Percentiles rank a stretch among this genome's conserved stretches.
Conservation (phyloP, 352 stramenopile species). For the Globisporangium cederbergense region DNA sequence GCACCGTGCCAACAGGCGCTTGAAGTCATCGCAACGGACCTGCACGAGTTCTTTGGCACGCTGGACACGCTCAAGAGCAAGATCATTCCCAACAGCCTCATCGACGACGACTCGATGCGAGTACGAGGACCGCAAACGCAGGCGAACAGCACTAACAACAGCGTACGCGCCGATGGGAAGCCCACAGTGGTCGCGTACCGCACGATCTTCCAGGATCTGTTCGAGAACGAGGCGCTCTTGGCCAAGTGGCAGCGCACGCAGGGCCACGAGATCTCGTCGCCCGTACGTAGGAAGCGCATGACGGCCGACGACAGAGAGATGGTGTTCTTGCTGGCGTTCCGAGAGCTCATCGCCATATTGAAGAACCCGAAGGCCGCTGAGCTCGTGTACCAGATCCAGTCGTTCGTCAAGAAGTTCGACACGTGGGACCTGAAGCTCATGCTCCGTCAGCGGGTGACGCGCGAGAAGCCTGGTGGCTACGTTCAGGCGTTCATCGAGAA, state of each 20-base stretch:
- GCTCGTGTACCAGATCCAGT: conserved; percentile 77
- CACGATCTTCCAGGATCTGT: conserved; percentile 50
- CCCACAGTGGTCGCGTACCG: conserved; percentile 11
- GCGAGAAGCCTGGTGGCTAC: conserved; percentile 44
- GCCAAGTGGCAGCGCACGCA: conserved; percentile 43
- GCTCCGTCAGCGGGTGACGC: conserved; percentile 29
- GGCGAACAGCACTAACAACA: background rate
- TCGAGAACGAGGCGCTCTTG: conserved; percentile 31
- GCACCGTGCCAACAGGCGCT: conserved; percentile 42
- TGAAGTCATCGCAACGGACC: conserved; percentile 35
- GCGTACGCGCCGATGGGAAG: background rate
- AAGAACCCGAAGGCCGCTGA: conserved; percentile 62
- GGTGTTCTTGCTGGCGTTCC: conserved; percentile 56
- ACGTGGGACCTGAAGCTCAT: conserved; percentile 55
- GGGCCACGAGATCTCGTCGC: conserved; percentile 16
- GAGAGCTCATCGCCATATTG: conserved; percentile 52
- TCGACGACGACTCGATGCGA: conserved; percentile 15
- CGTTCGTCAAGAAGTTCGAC: conserved; percentile 63
- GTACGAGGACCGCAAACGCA: background rate
- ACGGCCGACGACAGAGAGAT: conserved; percentile 48
- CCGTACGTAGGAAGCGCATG: conserved; percentile 21
- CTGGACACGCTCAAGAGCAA: conserved; percentile 42
- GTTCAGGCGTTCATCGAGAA: conserved; percentile 68
- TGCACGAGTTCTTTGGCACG: conserved; percentile 28
- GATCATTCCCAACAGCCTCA: conserved; percentile 34